These are phyloP conservation scores for Metarhizium guizhouense DNA, from an alignment of 2,329 filamentous ascomycete genomes.

Conservation along the genomic window DNA sequence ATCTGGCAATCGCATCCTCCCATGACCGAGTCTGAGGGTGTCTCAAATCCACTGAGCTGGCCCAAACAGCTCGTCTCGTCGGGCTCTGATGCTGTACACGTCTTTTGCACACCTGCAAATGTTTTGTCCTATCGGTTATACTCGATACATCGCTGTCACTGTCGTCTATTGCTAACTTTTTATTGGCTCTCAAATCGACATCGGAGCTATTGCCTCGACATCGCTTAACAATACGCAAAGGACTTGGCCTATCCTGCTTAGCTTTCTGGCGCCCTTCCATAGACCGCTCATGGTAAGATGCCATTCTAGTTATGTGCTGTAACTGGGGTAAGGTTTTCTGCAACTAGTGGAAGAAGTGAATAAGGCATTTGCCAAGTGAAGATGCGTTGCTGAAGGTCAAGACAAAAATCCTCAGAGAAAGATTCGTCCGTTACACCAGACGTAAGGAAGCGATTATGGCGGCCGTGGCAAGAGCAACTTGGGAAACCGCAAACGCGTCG, in stretches of 20 bases:
- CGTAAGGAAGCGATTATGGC: not conserved
- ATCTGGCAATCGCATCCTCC: conserved; percentile 9
- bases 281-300: conserved; percentile 13
- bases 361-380: not conserved
- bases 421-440: not conserved
- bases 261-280: not conserved
- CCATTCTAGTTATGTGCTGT: conserved; percentile 21
- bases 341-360: not conserved
- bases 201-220: not conserved
- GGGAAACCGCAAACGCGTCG: not conserved
- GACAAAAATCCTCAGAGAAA: not conserved
- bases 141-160: conserved; percentile 1
- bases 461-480: conserved; percentile 4
- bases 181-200: not conserved
- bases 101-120: conserved; percentile 8
- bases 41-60: conserved; percentile 7
- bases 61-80: not conserved
- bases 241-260: conserved; percentile 27
- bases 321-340: not conserved
- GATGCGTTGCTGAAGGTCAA: not conserved
- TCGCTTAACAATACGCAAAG: conserved; percentile 42
- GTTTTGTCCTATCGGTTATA: conserved; percentile 1
- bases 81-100: not conserved
- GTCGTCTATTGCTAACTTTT: not conserved
- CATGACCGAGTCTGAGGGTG: conserved; percentile 4